Evolutionary conservation across 1,284 basidiomycete species (phyloP).

Genomic region (Chiua sp.): DNA sequence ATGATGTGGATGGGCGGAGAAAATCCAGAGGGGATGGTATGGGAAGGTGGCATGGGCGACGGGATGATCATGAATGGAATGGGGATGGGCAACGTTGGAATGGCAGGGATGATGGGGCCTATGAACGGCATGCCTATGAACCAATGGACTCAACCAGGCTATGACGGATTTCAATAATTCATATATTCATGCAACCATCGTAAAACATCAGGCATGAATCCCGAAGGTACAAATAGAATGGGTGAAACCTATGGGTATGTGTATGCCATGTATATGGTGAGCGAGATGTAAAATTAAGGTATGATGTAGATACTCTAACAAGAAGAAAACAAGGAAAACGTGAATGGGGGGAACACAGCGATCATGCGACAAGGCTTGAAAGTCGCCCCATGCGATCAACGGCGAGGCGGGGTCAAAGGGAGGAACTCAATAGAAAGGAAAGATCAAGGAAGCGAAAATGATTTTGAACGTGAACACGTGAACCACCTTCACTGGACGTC

Average conservation of each 20-base stretch:
- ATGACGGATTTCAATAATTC: slow-evolving; percentile 35
- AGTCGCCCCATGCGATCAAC: slow-evolving; percentile 19
- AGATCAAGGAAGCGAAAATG: slow-evolving; percentile 1
- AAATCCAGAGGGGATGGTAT: slow-evolving; percentile 29
- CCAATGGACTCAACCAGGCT: slow-evolving; percentile 40
- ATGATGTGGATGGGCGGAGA: slow-evolving; percentile 38
- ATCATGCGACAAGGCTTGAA: slow-evolving; percentile 8
- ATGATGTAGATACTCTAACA: slow-evolving; percentile 30
- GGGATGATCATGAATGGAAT: slow-evolving; percentile 39
- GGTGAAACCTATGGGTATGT: slow-evolving; percentile 27
- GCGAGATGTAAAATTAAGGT: slow-evolving; percentile 29
- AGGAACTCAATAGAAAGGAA: background rate
- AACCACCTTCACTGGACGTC: slow-evolving; percentile 27
- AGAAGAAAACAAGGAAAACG: background rate
- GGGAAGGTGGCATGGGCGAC: slow-evolving; percentile 36
- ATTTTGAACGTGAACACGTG: background rate
- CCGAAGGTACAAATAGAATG: slow-evolving; percentile 10
- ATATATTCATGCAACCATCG: background rate
- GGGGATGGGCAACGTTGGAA: slow-evolving; percentile 38
- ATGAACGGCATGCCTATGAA: slow-evolving; percentile 43
- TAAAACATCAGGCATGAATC: slow-evolving; percentile 1
- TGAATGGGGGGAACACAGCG: background rate
- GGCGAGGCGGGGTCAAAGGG: slow-evolving; percentile 12
- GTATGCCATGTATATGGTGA: slow-evolving; percentile 27
- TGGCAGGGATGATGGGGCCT: slow-evolving; percentile 41